Conservation (phyloP, 345 rosid genomes). For the Psidium guajava region DNA sequence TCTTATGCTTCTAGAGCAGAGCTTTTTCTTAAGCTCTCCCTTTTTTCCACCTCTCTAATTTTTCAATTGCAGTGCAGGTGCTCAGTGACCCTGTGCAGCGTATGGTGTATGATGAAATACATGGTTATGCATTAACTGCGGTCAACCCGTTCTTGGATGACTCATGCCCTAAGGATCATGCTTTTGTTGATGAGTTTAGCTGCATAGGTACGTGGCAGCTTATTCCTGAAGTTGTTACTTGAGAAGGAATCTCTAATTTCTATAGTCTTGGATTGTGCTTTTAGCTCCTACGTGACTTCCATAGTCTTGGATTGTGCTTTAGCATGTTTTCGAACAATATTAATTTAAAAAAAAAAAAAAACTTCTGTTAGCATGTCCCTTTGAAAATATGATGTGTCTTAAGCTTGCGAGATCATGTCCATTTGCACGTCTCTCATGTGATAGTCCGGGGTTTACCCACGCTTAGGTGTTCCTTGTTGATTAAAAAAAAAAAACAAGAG, state of each 20-base stretch:
- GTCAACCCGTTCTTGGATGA: conserved; percentile 82
- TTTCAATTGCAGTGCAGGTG: conserved; percentile 39
- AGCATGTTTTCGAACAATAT: background rate
- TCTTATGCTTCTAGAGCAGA: background rate
- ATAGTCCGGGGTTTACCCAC: background rate
- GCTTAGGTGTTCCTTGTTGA: background rate
- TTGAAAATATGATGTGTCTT: background rate
- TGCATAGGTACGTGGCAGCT: conserved; percentile 57
- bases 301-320: background rate
- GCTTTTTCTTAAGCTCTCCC: background rate
- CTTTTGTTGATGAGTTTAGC: conserved; percentile 90
- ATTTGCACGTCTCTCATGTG: background rate
- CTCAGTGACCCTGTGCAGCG: conserved; percentile 95
- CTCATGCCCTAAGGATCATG: conserved; percentile 52
- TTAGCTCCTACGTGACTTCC: background rate
- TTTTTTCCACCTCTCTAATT: background rate
- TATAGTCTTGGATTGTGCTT: background rate
- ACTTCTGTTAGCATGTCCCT: background rate
- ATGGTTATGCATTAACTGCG: conserved; percentile 77
- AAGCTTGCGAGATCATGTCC: background rate
- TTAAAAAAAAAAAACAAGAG: background rate
- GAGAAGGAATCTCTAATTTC: background rate
- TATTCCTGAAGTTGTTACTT: background rate
- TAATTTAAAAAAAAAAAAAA: too few relatives aligned
- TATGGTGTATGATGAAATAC: conserved; percentile 94